Base-by-base conservation (phyloP, 176 grass and related monocot genomes). In the Alopecurus myosuroides region DNA sequence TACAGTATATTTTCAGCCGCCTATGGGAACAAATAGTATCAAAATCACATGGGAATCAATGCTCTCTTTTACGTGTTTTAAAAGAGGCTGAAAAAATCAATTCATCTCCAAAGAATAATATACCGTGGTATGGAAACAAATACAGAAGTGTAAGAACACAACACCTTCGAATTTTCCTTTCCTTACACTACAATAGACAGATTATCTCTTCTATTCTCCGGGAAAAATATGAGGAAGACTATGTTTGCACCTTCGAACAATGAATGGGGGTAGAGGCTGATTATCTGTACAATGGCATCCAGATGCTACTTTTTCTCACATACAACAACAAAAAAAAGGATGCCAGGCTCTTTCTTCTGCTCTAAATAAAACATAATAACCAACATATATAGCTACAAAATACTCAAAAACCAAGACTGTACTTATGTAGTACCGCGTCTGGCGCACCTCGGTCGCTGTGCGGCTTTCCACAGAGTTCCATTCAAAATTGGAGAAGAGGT, bases 211-310 rank as follows among this genome's bases (percentile, higher is more conserved):
- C 34, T 35, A 84, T 85, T 66, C 68, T 34, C 55, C 29, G 15
- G 60, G 40, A 61, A 84, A 9, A 22, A 0, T 1, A 11, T 44
- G 70, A 42, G 45, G 20, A 63, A 26, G 55, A 35, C n/a, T 20
- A 55, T 19, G 25, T 52, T 78, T 40, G 74, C 10, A 20, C 67
- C 48, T 84, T 81, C 61, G 14, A 30, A 48, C 70, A 80, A 87
- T 58, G 44, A 81, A 87, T 70, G 22, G 76, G 55, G 68, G 39
- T 25, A 40, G 57, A 51, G 51, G 61, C 70, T 30, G 66, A 91
- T 77, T 84, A 76, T 81, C 85, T 91, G 76, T 91, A 91, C 89
- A 84, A 83, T 40, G 81, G 80, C 80, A 80, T 84, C 85, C 70
- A 79, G 45, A 41, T 87, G 80, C 57, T 76, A 80, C 80, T 87